Conservation (phyloP, 306 rosid genomes). For the Casuarina glauca region DNA sequence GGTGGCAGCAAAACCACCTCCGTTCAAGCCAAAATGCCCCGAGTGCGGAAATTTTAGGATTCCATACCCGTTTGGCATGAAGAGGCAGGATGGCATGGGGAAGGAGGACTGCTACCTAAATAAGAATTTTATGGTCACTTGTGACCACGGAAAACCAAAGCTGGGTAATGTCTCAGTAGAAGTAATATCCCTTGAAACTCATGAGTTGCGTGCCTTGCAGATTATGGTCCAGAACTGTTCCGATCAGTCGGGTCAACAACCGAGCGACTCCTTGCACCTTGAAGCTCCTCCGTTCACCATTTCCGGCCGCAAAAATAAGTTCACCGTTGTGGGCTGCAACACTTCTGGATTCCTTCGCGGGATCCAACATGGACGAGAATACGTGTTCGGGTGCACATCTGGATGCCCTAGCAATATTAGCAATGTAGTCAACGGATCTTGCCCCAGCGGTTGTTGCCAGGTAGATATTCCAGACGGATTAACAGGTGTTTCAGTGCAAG, state of each 20-base stretch:
- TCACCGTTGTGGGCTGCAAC: slow-evolving; percentile 31
- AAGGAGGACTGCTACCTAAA: slow-evolving; percentile 15
- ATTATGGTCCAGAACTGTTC: slow-evolving; percentile 6
- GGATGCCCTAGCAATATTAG: not conserved
- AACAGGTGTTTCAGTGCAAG: not conserved
- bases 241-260: not conserved
- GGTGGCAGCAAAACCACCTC: not conserved
- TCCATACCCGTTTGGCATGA: slow-evolving; percentile 53
- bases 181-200: not conserved
- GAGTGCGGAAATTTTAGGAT: slow-evolving; percentile 39
- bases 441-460: slow-evolving; percentile 38
- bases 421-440: not conserved
- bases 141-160: not conserved
- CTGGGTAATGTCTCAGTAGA: not conserved
- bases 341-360: not conserved
- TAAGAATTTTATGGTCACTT: not conserved
- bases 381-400: slow-evolving; percentile 5
- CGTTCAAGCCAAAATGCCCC: slow-evolving; percentile 8
- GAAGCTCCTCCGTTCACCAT: not conserved
- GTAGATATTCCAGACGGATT: slow-evolving; percentile 15
- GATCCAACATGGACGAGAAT: accelerated
- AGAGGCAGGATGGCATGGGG: slow-evolving; percentile 13
- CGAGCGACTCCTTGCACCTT: no score
- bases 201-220: not conserved
- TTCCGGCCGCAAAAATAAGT: slow-evolving; percentile 26